Evolutionary conservation across 2,329 filamentous ascomycete species (phyloP), one percentile per base, ranked within the genome.

Genomic region (Aspergillus udagawae): DNA sequence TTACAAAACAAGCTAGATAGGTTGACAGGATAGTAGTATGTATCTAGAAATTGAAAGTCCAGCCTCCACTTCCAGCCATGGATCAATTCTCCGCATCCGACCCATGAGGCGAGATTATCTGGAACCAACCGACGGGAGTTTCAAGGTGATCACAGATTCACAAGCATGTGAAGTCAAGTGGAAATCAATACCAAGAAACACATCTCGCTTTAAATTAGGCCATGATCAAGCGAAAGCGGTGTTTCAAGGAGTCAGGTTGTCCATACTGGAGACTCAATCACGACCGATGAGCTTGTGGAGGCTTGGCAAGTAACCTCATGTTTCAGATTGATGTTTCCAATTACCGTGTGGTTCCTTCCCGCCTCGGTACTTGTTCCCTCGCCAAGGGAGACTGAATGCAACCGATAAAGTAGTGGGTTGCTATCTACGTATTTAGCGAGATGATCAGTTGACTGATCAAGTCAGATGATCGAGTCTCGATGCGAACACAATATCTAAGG

Each of bases 81-180:
- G 47, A 41, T 49, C 29, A 17, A 17, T 48, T 50, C 53, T 54
- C 53, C 53, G 53, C 53, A 44, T 54, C 32, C 35, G 53, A 54
- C 47, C 53, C 53, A 44, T 28, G 17, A 32, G 35, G 45, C 38
- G 17, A 20, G 17, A 20, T 21, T 45, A 6, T 23, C 42, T 45
- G 42, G 42, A 45, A 45, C 42, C n/a, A 45, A 45, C 42, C 20
- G 14, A 38, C 2, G 32, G 32, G 6, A 38, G 32, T 38, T 38
- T 38, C 14, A 17, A n/a, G 32, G 2, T n/a, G 14, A 38, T 38
- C 14, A 17, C 14, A 17, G 32, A 17, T 38, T 14, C 32, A 38
- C 6, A 38, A 38, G 5, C 32, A 17, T 38, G 14, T 38, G 32
- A 17, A 3, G 3, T 17, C 6, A 17, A 38, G 32, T 17, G 8